Evolutionary conservation across 306 rosid genomes (phyloP).

Genomic region (Cicer pinnatifidum): DNA sequence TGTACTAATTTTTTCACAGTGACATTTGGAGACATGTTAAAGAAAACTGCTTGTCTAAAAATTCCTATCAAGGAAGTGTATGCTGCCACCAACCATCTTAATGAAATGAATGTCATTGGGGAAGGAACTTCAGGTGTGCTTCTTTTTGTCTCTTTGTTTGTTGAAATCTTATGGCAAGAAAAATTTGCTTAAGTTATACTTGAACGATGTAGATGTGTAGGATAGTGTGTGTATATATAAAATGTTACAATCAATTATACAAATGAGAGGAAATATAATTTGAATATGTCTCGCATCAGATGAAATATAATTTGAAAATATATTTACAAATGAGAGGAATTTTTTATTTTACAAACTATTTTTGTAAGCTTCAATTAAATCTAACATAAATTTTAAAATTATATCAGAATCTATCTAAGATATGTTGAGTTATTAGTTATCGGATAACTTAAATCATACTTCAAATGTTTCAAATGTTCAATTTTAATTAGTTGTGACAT

Average conservation of each 20-base stretch:
- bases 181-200: not conserved
- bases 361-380: too few relatives aligned
- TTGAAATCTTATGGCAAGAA: not conserved
- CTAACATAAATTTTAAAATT: too few relatives aligned
- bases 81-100: conserved; percentile 56
- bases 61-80: conserved; percentile 55
- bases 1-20: conserved; percentile 30
- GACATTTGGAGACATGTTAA: conserved; percentile 42
- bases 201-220: not conserved
- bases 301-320: too few relatives aligned
- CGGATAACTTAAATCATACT: too few relatives aligned
- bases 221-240: not conserved
- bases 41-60: conserved; percentile 50
- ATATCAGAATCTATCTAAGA: too few relatives aligned
- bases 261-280: too few relatives aligned
- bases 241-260: not conserved
- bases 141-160: not conserved
- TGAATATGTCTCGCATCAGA: too few relatives aligned
- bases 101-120: conserved; percentile 54
- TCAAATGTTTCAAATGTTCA: too few relatives aligned
- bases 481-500: too few relatives aligned
- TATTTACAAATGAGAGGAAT: too few relatives aligned
- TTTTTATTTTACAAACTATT: too few relatives aligned
- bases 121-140: conserved; percentile 59
- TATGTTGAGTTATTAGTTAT: too few relatives aligned